Evolutionary conservation across 176 grass and related monocot species (phyloP).

Genomic region (Paspalum vaginatum): DNA sequence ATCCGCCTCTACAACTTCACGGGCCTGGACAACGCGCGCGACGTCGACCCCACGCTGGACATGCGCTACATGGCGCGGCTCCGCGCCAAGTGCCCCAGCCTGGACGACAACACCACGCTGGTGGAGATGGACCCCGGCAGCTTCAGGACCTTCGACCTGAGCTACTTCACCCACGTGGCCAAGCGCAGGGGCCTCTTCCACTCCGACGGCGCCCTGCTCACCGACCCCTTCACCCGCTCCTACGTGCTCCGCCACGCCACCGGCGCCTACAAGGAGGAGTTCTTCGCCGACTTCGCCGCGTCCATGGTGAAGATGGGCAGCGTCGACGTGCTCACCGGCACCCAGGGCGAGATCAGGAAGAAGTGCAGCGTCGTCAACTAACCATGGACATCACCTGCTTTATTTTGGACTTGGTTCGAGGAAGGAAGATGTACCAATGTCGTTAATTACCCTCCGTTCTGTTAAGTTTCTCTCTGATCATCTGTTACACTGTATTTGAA

Average conservation of each 20-base stretch:
- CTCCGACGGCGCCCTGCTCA: conserved; percentile 77
- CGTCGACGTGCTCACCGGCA: conserved; percentile 55
- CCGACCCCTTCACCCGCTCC: conserved; percentile 52
- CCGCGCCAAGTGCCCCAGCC: conserved; percentile 50
- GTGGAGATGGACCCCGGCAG: conserved; percentile 93
- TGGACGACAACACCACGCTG: conserved; percentile 63
- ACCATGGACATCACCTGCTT: no score
- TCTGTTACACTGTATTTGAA: neutral
- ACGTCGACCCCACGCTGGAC: conserved; percentile 66
- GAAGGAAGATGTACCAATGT: neutral
- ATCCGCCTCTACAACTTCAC: conserved; percentile 93
- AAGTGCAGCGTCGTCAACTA: conserved; percentile 60
- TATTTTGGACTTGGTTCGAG: neutral
- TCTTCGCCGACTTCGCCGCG: conserved; percentile 68
- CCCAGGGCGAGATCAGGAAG: conserved; percentile 70
- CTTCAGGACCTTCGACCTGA: conserved; percentile 76
- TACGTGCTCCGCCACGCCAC: conserved; percentile 69
- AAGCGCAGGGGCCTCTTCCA: conserved; percentile 77
- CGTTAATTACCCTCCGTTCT: neutral
- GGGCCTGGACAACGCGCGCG: conserved; percentile 52
- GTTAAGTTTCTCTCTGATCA: neutral
- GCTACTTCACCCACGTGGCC: conserved; percentile 61
- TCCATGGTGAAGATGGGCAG: conserved; percentile 81
- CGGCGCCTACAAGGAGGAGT: conserved; percentile 38
- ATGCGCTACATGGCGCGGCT: conserved; percentile 51